Percentiles rank a stretch among this genome's conserved stretches.
Conservation (phyloP, 441 rosid genomes). For the Populus tomentosa region DNA sequence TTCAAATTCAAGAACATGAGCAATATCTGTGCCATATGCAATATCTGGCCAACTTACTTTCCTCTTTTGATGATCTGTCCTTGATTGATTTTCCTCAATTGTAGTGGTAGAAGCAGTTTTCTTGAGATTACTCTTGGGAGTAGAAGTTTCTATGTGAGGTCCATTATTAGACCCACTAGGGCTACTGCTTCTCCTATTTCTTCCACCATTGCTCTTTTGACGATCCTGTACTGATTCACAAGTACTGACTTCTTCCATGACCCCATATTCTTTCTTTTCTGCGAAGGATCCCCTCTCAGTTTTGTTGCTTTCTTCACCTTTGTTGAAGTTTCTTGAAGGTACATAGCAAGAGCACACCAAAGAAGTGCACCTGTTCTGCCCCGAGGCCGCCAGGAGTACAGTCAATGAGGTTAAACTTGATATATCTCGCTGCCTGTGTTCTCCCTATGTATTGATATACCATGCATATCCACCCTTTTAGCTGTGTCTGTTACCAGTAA, state of each 20-base stretch:
- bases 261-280: constrained; percentile 32
- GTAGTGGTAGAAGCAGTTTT: not conserved
- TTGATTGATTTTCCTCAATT: constrained; percentile 22
- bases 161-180: constrained; percentile 29
- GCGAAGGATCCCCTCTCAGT: constrained; percentile 25
- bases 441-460: not conserved
- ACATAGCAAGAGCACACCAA: constrained; percentile 70
- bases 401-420: constrained; percentile 4
- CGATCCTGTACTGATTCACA: constrained; percentile 13
- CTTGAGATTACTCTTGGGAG: constrained; percentile 57
- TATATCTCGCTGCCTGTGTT: not conserved
- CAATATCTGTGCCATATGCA: constrained; percentile 70
- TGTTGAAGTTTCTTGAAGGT: constrained; percentile 35
- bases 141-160: constrained; percentile 27
- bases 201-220: constrained; percentile 13
- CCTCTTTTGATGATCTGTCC: constrained; percentile 34
- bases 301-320: constrained; percentile 17
- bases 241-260: constrained; percentile 20
- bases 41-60: constrained; percentile 75
- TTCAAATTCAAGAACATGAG: constrained; percentile 70
- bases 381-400: constrained; percentile 67
- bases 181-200: constrained; percentile 6
- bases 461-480: not conserved
- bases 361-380: constrained; percentile 59
- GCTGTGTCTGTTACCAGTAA: not conserved